phyloP scores from a whole-genome alignment of 768 basidiomycete genomes.

The Asterophora lycoperdoides region DNA sequence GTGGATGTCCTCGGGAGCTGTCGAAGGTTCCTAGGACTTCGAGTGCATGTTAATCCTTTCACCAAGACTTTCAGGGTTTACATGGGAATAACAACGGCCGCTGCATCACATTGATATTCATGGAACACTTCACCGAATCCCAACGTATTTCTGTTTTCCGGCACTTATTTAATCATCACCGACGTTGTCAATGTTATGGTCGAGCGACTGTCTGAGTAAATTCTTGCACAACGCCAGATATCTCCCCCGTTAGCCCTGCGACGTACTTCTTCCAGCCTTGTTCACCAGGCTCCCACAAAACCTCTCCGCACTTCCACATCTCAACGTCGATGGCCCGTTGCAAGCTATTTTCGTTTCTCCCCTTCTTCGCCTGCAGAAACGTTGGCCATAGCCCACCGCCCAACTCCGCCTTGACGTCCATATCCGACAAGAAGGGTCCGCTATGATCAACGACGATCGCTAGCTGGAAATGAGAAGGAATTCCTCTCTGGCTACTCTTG shows the following conservation, averaged over 20 bases:
- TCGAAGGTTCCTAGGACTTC: constrained; percentile 43
- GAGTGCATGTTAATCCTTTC: constrained; percentile 28
- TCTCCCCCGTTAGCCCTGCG: constrained; percentile 17
- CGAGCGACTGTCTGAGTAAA: constrained; percentile 18
- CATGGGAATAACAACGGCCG: constrained; percentile 40
- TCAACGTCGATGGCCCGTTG: constrained; percentile 17
- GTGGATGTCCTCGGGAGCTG: constrained; percentile 47
- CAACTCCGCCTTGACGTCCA: constrained; percentile 19
- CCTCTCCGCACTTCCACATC: constrained; percentile 20
- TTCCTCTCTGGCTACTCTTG: constrained; percentile 20
- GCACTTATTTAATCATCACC: background rate
- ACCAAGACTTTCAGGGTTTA: constrained; percentile 42
- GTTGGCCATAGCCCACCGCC: constrained; percentile 18
- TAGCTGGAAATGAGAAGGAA: constrained; percentile 18
- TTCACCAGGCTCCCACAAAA: constrained; percentile 16
- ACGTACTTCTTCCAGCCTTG: constrained; percentile 20
- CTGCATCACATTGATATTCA: constrained; percentile 17
- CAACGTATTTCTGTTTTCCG: background rate
- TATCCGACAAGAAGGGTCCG: constrained; percentile 15
- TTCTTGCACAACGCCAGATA: constrained; percentile 14
- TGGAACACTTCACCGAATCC: background rate
- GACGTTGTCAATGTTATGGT: constrained; percentile 10
- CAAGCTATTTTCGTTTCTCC: constrained; percentile 9
- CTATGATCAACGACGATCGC: constrained; percentile 18
- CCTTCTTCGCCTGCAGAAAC: constrained; percentile 18